phyloP scores from a whole-genome alignment of 176 grass and related monocot species.

The Tuctoria greenei region DNA sequence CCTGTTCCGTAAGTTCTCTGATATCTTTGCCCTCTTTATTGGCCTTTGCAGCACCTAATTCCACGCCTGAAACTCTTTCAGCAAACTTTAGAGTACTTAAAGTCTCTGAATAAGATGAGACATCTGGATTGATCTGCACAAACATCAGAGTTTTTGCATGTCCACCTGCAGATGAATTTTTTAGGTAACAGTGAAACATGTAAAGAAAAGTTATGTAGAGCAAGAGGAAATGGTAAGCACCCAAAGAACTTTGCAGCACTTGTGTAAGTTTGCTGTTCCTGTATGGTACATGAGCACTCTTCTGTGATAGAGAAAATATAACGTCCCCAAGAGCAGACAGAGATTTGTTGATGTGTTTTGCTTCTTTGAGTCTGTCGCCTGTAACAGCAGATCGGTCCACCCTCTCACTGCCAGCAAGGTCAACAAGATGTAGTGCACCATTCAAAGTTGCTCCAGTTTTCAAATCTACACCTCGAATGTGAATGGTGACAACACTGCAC shows the following conservation, averaged over 20 bases:
- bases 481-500: constrained; percentile 66
- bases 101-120: constrained; percentile 56
- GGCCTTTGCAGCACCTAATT: constrained; percentile 59
- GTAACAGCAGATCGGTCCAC: constrained; percentile 71
- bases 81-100: constrained; percentile 88
- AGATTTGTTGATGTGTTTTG: constrained; percentile 85
- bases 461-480: constrained; percentile 66
- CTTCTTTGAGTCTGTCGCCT: constrained; percentile 78
- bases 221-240: constrained; percentile 40
- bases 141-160: constrained; percentile 90
- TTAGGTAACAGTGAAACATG: not conserved
- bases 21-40: constrained; percentile 81
- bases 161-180: constrained; percentile 50
- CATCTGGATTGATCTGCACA: constrained; percentile 73
- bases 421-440: constrained; percentile 71
- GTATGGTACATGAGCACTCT: constrained; percentile 71
- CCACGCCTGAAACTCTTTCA: constrained; percentile 78
- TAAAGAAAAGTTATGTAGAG: constrained; percentile 17
- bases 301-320: constrained; percentile 73
- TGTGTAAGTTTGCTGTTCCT: constrained; percentile 94
- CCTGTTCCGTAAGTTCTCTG: constrained; percentile 68
- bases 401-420: constrained; percentile 86
- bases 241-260: constrained; percentile 74
- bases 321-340: constrained; percentile 89
- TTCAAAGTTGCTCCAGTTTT: constrained; percentile 52